Evolutionary conservation across 2,329 filamentous ascomycete species (phyloP).

Genomic region (Hirsutella minnesotensis): DNA sequence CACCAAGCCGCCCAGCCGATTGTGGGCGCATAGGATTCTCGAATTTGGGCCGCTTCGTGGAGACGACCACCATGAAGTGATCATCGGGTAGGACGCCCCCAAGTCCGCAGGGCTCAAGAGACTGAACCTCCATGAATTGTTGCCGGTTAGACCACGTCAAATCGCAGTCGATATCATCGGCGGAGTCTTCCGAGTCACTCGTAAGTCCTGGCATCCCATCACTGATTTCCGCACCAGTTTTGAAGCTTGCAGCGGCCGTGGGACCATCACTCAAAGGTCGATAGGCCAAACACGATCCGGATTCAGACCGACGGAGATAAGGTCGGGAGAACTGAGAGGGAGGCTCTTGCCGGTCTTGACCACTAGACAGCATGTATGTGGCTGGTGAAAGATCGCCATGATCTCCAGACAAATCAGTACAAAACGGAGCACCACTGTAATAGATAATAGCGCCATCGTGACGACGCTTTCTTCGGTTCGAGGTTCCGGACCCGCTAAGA

Average conservation of each 20-base stretch:
- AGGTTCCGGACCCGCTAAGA: constrained; percentile 34
- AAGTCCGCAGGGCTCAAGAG: constrained; percentile 45
- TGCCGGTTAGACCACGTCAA: constrained; percentile 32
- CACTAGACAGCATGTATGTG: constrained; percentile 36
- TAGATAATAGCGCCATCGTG: constrained; percentile 71
- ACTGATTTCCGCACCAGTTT: constrained; percentile 16
- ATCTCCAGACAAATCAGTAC: constrained; percentile 66
- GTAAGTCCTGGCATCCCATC: constrained; percentile 17
- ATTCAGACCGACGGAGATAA: constrained; percentile 27
- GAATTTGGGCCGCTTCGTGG: constrained; percentile 30
- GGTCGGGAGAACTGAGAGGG: constrained; percentile 12
- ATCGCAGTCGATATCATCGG: constrained; percentile 29
- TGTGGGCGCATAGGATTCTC: constrained; percentile 4
- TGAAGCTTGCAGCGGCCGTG: constrained; percentile 8
- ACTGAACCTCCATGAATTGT: constrained; percentile 24
- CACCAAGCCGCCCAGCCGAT: not conserved
- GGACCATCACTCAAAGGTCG: constrained; percentile 35
- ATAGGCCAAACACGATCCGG: constrained; percentile 37
- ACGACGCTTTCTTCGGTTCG: constrained; percentile 38
- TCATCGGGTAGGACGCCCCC: constrained; percentile 51
- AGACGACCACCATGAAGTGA: constrained; percentile 47
- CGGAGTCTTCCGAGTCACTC: constrained; percentile 21
- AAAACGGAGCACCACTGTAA: constrained; percentile 70
- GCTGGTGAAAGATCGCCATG: constrained; percentile 34
- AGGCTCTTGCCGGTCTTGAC: constrained; percentile 19